Evolutionary conservation across 495 filamentous ascomycete species (phyloP), one percentile per base, ranked within the genome.

Genomic region (Apodospora peruviana): DNA sequence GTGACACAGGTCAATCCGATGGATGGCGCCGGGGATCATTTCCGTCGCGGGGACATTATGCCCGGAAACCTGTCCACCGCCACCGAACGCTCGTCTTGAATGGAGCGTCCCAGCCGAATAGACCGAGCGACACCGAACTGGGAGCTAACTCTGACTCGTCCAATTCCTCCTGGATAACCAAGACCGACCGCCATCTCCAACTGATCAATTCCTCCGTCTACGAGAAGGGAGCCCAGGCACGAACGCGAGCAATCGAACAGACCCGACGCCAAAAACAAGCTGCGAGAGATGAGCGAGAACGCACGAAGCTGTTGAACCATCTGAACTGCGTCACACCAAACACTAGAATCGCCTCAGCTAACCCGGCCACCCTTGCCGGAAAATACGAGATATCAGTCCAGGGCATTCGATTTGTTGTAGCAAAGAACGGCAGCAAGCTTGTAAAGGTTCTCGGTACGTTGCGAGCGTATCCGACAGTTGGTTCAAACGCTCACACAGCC

Each of bases 181-280:
- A 86, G 61, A 82, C 73, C 45, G 90, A 90, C 54, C 85, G 89
- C 44, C 89, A 94, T 55, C 79, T 91, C 67, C 90, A 95, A 65
- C 67, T 96, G 40, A 95, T 96, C 68, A 95, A 95, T 60, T 76
- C 83, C 16, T 77, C 82, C 2, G 77, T 95, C 12, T 95, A 87
- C 66, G 84, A 94, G 56, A 84, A 87, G 65, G 81, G 87, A 46
- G 73, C 76, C 1, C 80, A 83, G 53, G 76, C 79, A n/a, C 76
- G 88, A 29, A 72, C 81, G 1, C 83, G 81, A 58, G 88, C 87
- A 9, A 84, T 93, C 41, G 84, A 89, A 52, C 78, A 86, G 55
- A 86, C 84, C 2, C 71, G 79, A 18, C 77, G 78, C 53, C 72
- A 80, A 38, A 86, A 82, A 54, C 70, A 78, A 29, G 62, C 74